These are phyloP conservation scores for Sarocladium kiliense DNA, from an alignment of 2,329 filamentous ascomycete species.

Conservation along the genomic window DNA sequence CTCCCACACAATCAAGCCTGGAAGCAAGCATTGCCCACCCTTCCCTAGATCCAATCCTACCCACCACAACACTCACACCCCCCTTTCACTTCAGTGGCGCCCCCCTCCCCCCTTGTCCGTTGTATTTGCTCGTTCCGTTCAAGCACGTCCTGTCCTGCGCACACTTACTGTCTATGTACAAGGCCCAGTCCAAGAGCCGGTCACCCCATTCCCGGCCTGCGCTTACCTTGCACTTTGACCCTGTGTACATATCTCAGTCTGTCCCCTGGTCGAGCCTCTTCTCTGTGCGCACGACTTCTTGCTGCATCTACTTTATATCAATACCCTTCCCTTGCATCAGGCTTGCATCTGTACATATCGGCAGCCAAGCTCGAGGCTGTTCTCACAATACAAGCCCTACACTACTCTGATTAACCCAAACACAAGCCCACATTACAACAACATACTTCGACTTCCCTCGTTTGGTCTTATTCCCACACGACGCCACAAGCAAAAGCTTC, in stretches of 20 bases:
- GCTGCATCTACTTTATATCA: slow-evolving; percentile 7
- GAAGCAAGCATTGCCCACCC: not conserved
- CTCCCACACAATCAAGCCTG: not conserved
- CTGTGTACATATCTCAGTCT: slow-evolving; percentile 7
- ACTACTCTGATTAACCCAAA: no score
- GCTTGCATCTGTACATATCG: slow-evolving; percentile 3
- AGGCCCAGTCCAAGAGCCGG: slow-evolving; percentile 7
- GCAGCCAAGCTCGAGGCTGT: slow-evolving; percentile 1
- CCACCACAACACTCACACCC: not conserved
- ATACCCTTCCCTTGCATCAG: slow-evolving; percentile 4
- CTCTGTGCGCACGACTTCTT: not conserved
- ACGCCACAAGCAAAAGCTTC: not conserved
- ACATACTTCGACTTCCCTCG: no score
- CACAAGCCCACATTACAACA: no score
- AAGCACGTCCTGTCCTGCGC: not conserved
- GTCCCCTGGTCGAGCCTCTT: not conserved
- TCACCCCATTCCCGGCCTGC: slow-evolving; percentile 2
- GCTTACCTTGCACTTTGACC: slow-evolving; percentile 4
- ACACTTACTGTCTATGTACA: not conserved
- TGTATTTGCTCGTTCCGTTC: slow-evolving; percentile 5
- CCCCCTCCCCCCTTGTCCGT: slow-evolving; percentile 1
- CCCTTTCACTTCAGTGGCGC: not conserved
- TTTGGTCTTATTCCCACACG: not conserved
- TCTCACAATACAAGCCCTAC: no score
- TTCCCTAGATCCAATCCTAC: slow-evolving; percentile 6